phyloP scores from a whole-genome alignment of 139 green algal genomes.

The Marvania coccoides region DNA sequence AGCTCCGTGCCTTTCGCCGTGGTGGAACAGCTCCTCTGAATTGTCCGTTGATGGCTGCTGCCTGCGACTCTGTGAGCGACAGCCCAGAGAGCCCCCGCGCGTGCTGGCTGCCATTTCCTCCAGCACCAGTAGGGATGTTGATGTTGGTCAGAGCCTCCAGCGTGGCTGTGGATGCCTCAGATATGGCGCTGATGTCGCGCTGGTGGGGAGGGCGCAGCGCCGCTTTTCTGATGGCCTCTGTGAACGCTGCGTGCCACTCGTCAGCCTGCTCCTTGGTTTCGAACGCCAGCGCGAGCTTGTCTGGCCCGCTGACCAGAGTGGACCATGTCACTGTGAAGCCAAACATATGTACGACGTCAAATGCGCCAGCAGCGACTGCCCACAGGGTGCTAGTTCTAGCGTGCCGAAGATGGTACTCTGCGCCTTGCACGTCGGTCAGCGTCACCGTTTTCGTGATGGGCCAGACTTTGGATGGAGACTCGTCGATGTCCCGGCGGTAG shows the following conservation, averaged over 20 bases:
- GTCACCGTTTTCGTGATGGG: not conserved
- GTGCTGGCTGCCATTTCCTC: too few relatives aligned
- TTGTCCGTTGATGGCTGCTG: too few relatives aligned
- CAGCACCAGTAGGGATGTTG: too few relatives aligned
- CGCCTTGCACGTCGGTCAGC: not conserved
- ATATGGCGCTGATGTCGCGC: too few relatives aligned
- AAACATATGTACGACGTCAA: constrained; percentile 12
- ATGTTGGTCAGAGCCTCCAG: too few relatives aligned
- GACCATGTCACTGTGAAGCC: constrained; percentile 6
- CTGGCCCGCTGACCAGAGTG: not conserved
- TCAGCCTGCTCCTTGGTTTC: constrained; percentile 4
- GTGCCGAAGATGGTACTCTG: constrained; percentile 19
- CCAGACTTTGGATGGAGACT: constrained; percentile 19
- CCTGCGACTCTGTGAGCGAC: too few relatives aligned
- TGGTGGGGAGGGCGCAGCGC: not conserved
- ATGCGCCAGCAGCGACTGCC: constrained; percentile 17
- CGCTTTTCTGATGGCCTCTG: not conserved
- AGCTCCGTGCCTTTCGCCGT: not conserved
- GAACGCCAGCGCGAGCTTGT: constrained; percentile 8
- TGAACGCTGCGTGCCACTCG: constrained; percentile 16
- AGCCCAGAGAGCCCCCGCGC: too few relatives aligned
- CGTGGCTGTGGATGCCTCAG: too few relatives aligned
- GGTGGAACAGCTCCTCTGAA: not conserved
- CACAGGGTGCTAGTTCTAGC: constrained; percentile 18
- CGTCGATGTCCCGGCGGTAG: constrained; percentile 11